Conservation (phyloP, 148 eudicot species). For the Rhododendron simsii region DNA sequence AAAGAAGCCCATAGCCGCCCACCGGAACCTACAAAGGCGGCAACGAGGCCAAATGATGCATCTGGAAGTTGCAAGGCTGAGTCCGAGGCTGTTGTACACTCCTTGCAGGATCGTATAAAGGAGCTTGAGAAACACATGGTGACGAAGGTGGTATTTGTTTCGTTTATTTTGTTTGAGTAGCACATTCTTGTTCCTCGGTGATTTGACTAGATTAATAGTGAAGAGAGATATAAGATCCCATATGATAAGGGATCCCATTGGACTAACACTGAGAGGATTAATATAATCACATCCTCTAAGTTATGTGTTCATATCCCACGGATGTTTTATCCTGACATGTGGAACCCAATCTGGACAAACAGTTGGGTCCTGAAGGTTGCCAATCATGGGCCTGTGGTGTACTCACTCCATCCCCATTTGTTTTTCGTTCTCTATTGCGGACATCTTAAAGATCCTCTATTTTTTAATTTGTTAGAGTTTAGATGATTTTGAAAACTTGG, state of each 20-base stretch:
- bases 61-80: conserved; percentile 41
- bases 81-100: conserved; percentile 38
- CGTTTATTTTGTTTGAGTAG: not conserved
- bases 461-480: not conserved
- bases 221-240: not conserved
- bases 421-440: not conserved
- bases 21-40: conserved; percentile 32
- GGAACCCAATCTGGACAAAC: not conserved
- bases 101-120: conserved; percentile 46
- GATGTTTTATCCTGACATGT: not conserved
- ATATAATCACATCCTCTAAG: not conserved
- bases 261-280: not conserved
- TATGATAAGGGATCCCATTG: not conserved
- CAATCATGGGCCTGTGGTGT: not conserved
- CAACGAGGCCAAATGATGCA: conserved; percentile 25
- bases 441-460: not conserved
- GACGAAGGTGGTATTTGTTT: conserved; percentile 8
- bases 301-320: not conserved
- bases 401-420: not conserved
- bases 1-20: conserved; percentile 35
- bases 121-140: conserved; percentile 43
- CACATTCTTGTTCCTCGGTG: not conserved
- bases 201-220: not conserved
- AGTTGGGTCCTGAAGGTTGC: not conserved
- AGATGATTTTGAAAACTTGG: not conserved